Conservation (phyloP, 192 early-diverging fungal species). For the Coemansia sp. region DNA sequence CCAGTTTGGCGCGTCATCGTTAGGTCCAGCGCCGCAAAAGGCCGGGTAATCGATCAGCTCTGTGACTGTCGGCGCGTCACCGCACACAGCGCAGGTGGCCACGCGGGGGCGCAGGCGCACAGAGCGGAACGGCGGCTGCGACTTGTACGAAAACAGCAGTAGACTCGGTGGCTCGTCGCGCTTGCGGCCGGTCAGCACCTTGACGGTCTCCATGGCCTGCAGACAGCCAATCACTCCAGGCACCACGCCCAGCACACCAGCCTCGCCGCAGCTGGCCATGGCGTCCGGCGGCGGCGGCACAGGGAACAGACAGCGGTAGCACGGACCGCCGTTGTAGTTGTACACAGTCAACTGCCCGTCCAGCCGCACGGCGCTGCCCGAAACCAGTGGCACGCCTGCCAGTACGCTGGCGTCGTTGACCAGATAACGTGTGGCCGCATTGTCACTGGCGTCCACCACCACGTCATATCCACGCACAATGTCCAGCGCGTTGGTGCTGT, state of each 20-base stretch:
- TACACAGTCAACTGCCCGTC: conserved; percentile 98
- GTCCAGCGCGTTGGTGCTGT: conserved; percentile 77
- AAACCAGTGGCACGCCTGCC: conserved; percentile 76
- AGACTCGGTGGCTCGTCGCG: conserved; percentile 62
- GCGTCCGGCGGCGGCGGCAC: conserved; percentile 86
- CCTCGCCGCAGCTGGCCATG: conserved; percentile 87
- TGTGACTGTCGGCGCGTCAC: conserved; percentile 76
- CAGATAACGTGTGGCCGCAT: conserved; percentile 92
- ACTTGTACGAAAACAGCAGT: conserved; percentile 76
- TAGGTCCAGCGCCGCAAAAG: conserved; percentile 81
- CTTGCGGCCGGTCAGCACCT: conserved; percentile 71
- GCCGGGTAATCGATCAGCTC: conserved; percentile 88
- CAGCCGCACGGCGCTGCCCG: conserved; percentile 83
- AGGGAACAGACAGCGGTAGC: conserved; percentile 95
- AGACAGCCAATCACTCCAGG: conserved; percentile 90
- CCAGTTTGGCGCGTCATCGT: conserved; percentile 64
- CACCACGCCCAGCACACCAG: conserved; percentile 91
- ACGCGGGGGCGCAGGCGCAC: conserved; percentile 76
- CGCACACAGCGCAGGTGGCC: conserved; percentile 81
- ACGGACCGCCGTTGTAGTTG: conserved; percentile 86
- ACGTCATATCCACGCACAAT: conserved; percentile 78
- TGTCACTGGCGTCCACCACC: conserved; percentile 90
- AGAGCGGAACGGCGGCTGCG: conserved; percentile 69
- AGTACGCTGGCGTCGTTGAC: conserved; percentile 93
- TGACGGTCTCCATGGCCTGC: conserved; percentile 91